Conservation (phyloP, 306 rosid species). For the Abrus pulchellus region DNA sequence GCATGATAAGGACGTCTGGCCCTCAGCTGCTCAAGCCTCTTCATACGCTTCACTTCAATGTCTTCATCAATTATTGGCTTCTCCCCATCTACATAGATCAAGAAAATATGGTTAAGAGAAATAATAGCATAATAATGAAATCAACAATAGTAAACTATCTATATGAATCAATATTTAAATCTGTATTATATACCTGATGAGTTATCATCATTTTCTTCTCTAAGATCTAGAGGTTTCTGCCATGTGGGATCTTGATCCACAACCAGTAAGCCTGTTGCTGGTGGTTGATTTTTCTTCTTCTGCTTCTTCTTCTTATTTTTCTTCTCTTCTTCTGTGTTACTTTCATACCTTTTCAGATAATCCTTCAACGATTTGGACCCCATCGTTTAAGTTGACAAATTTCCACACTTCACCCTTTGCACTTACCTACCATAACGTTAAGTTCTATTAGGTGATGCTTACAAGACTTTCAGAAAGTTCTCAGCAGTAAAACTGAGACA, state of each 20-base stretch:
- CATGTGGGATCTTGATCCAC: slow-evolving; percentile 91
- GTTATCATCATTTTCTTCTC: slow-evolving; percentile 63
- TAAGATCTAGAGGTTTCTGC: slow-evolving; percentile 80
- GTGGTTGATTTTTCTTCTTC: slow-evolving; percentile 56
- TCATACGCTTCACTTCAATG: slow-evolving; percentile 90
- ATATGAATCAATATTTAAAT: neutral
- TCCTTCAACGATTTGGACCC: slow-evolving; percentile 72
- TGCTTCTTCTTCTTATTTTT: slow-evolving; percentile 56
- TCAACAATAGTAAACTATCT: slow-evolving; percentile 8
- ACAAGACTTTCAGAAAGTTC: neutral
- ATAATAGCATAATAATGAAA: slow-evolving; percentile 24
- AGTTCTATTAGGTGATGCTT: slow-evolving; percentile 33
- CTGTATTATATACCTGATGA: slow-evolving; percentile 58
- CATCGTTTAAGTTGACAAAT: slow-evolving; percentile 49
- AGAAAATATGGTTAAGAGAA: slow-evolving; percentile 8
- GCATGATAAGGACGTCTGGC: slow-evolving; percentile 73
- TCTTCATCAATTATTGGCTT: slow-evolving; percentile 82
- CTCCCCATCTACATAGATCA: slow-evolving; percentile 64
- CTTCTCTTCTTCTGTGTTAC: slow-evolving; percentile 62
- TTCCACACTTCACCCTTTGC: slow-evolving; percentile 43
- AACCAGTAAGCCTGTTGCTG: slow-evolving; percentile 66
- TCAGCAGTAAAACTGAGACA: neutral
- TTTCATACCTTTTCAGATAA: slow-evolving; percentile 77
- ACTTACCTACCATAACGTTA: slow-evolving; percentile 31
- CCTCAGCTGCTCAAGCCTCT: slow-evolving; percentile 77